Conservation (phyloP, 805 yeast species). For the Peterozyma toletana region DNA sequence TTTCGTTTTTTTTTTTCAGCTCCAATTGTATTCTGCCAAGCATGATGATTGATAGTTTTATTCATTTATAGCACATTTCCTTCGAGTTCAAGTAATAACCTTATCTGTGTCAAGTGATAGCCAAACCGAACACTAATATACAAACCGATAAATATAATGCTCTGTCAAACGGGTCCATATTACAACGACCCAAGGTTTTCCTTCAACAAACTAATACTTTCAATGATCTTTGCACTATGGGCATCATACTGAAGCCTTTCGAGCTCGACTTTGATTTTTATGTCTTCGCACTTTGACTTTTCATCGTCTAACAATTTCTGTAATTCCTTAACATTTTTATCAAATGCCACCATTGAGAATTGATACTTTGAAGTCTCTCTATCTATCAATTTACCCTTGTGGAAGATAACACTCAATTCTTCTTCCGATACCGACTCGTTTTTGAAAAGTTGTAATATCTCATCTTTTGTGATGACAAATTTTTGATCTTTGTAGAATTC, state of each 20-base stretch:
- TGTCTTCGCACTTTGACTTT: slow-evolving; percentile 6
- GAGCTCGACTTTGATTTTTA: slow-evolving; percentile 6
- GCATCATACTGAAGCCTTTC: slow-evolving; percentile 3
- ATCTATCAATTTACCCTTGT: slow-evolving; percentile 4
- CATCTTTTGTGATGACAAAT: neutral
- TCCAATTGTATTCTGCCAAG: no score
- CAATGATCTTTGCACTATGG: no score
- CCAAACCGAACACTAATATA: no score
- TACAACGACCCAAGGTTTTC: no score
- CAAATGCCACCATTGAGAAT: slow-evolving; percentile 6
- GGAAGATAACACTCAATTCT: slow-evolving; percentile 6
- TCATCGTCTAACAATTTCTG: slow-evolving; percentile 5
- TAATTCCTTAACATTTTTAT: slow-evolving; percentile 4
- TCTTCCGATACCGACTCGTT: slow-evolving; percentile 4
- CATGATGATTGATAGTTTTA: no score
- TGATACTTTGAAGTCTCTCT: neutral
- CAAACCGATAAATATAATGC: no score
- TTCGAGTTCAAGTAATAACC: no score
- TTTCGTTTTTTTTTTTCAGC: no score
- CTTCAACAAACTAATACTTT: no score
- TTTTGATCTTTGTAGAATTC: neutral
- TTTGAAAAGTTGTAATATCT: neutral
- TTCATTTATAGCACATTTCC: no score
- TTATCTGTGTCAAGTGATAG: no score
- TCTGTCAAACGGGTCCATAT: no score